These are phyloP conservation scores for Salix exigua DNA, from an alignment of 345 rosid species.

Conservation along the genomic window DNA sequence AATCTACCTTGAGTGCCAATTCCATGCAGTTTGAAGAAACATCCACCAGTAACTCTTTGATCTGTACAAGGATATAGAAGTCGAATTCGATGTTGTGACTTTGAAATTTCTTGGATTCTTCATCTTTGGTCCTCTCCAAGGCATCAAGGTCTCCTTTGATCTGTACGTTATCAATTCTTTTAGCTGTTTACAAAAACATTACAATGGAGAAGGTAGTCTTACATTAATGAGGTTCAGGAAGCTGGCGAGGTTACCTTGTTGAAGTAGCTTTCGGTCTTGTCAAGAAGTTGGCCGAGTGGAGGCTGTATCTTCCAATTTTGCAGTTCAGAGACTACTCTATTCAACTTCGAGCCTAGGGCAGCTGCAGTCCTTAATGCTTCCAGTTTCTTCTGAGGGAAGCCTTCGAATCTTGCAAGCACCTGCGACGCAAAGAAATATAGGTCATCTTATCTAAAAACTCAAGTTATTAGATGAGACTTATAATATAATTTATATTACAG, in stretches of 20 bases:
- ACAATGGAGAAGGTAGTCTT: background rate
- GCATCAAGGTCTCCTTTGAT: constrained; percentile 71
- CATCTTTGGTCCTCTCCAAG: constrained; percentile 77
- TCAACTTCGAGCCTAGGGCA: constrained; percentile 55
- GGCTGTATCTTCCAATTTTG: constrained; percentile 59
- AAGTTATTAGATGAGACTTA: no score
- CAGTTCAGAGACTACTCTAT: constrained; percentile 50
- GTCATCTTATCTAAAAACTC: no score
- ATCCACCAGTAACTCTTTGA: constrained; percentile 86
- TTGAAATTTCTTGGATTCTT: constrained; percentile 68
- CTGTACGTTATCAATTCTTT: constrained; percentile 24
- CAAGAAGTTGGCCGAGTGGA: constrained; percentile 65
- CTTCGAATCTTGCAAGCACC: constrained; percentile 90
- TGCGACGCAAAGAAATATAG: constrained; percentile 14
- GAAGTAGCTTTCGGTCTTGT: constrained; percentile 76
- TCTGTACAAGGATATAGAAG: constrained; percentile 55
- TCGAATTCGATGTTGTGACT: constrained; percentile 67
- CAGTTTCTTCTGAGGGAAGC: constrained; percentile 78
- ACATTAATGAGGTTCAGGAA: background rate
- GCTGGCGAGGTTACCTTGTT: constrained; percentile 45
- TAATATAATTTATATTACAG: no score
- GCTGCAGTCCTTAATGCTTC: constrained; percentile 77
- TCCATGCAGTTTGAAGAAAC: constrained; percentile 87
- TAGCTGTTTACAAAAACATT: background rate
- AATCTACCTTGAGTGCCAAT: constrained; percentile 64